Evolutionary conservation across 2,329 filamentous ascomycete genomes (phyloP).

Genomic region (Scedosporium apiospermum): DNA sequence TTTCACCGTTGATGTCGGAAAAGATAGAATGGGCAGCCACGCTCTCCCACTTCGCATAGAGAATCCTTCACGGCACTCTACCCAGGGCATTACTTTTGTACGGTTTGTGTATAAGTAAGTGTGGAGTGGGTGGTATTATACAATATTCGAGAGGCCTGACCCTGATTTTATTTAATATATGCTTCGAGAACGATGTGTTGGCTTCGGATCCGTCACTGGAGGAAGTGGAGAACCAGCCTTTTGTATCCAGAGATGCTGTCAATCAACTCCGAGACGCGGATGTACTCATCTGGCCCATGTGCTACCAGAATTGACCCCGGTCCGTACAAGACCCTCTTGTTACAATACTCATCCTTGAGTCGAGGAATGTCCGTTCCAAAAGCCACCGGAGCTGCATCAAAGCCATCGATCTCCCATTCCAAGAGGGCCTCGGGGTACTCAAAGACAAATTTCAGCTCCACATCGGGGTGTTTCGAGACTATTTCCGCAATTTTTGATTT

Average conservation of each 20-base stretch:
- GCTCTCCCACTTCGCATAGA: too few species aligned
- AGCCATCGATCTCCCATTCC: constrained; percentile 28
- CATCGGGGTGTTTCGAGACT: constrained; percentile 20
- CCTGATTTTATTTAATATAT: too few species aligned
- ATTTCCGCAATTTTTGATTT: constrained; percentile 21
- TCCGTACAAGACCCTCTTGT: constrained; percentile 58
- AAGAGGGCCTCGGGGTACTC: constrained; percentile 26
- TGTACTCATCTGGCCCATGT: constrained; percentile 72
- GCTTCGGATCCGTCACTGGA: not conserved
- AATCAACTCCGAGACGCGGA: constrained; percentile 32
- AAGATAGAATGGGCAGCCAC: too few species aligned
- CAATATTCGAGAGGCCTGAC: too few species aligned
- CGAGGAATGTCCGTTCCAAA: constrained; percentile 91
- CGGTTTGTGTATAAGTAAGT: too few species aligned
- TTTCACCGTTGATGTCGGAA: too few species aligned
- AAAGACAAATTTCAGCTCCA: constrained; percentile 24
- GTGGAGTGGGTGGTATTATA: too few species aligned
- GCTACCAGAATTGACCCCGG: constrained; percentile 75
- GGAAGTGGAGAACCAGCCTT: constrained; percentile 16
- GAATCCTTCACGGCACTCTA: too few species aligned
- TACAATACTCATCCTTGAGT: constrained; percentile 54
- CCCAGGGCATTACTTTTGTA: too few species aligned
- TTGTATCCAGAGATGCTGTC: constrained; percentile 28
- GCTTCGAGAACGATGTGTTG: too few species aligned
- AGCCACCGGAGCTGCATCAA: constrained; percentile 73